phyloP scores from a whole-genome alignment of 2,329 filamentous ascomycete species.

The Paraphoma sp. region DNA sequence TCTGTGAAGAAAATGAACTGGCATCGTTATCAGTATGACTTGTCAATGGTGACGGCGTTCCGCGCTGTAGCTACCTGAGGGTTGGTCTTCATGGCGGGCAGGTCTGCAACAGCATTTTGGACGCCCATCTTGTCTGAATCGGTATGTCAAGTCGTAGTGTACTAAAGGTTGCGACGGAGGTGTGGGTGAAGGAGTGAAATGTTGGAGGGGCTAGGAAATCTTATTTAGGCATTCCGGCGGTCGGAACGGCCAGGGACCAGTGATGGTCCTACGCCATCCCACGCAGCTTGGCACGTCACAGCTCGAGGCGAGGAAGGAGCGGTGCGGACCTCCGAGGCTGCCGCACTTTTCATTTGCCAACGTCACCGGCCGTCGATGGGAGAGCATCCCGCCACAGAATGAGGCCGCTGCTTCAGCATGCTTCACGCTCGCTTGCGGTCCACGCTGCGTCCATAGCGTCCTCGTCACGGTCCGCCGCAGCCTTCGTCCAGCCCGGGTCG shows the following conservation, averaged over 20 bases:
- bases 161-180: neutral
- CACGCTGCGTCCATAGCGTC: slow-evolving; percentile 20
- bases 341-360: slow-evolving; percentile 18
- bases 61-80: slow-evolving; percentile 57
- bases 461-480: slow-evolving; percentile 15
- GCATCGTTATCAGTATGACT: slow-evolving; percentile 15
- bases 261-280: slow-evolving; percentile 21
- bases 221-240: slow-evolving; percentile 28
- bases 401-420: slow-evolving; percentile 51
- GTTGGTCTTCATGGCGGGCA: slow-evolving; percentile 60
- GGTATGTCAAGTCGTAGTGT: slow-evolving; percentile 4
- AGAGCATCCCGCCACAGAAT: slow-evolving; percentile 38
- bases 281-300: slow-evolving; percentile 35
- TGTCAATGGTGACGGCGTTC: slow-evolving; percentile 3
- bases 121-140: slow-evolving; percentile 38
- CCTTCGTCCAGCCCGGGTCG: slow-evolving; percentile 18
- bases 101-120: slow-evolving; percentile 42
- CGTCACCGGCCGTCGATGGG: slow-evolving; percentile 28
- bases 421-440: slow-evolving; percentile 41
- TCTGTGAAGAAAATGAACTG: slow-evolving; percentile 98
- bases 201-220: slow-evolving; percentile 22
- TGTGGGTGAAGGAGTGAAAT: slow-evolving; percentile 5
- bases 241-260: slow-evolving; percentile 17
- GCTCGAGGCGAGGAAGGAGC: slow-evolving; percentile 22
- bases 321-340: slow-evolving; percentile 22